Evolutionary conservation across 805 yeast species (phyloP).

Genomic region (Candida multigemmis): DNA sequence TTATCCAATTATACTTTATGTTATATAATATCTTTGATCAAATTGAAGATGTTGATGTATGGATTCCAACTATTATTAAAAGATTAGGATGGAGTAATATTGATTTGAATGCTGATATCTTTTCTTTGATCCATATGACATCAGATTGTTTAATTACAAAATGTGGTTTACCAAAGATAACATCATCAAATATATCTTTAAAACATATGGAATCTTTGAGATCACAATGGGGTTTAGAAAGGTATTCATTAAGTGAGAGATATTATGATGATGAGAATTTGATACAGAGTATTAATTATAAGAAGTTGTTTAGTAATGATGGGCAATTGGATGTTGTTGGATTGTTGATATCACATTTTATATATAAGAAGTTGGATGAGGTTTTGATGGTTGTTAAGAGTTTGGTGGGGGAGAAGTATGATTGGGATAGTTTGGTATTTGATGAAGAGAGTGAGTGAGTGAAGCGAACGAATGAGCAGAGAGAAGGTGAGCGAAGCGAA

Average conservation of each 20-base stretch:
- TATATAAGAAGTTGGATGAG: conserved; percentile 20
- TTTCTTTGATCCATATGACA: conserved; percentile 20
- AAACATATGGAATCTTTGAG: conserved; percentile 18
- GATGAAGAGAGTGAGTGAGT: conserved; percentile 2
- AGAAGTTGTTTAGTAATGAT: conserved; percentile 18
- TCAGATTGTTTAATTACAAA: conserved; percentile 15
- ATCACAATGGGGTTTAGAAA: conserved; percentile 17
- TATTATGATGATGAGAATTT: conserved; percentile 11
- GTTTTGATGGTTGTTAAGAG: conserved; percentile 17
- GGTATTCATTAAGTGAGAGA: conserved; percentile 14
- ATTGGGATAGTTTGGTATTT: conserved; percentile 8
- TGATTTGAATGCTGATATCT: conserved; percentile 17
- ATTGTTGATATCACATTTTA: conserved; percentile 18
- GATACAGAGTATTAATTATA: conserved; percentile 13
- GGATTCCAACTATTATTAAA: conserved; percentile 16
- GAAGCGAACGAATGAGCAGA: no score
- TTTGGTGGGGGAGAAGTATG: conserved; percentile 26
- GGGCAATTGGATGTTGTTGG: conserved; percentile 19
- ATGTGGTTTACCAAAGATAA: conserved; percentile 19
- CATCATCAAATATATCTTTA: conserved; percentile 18
- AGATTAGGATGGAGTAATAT: conserved; percentile 22
- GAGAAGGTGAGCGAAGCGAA: no score
- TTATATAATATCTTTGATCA: conserved; percentile 14
- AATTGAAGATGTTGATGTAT: conserved; percentile 14
- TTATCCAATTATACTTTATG: conserved; percentile 16